These are phyloP conservation scores for Neurospora cerealis DNA, from an alignment of 495 filamentous ascomycete species.

Conservation along the genomic window DNA sequence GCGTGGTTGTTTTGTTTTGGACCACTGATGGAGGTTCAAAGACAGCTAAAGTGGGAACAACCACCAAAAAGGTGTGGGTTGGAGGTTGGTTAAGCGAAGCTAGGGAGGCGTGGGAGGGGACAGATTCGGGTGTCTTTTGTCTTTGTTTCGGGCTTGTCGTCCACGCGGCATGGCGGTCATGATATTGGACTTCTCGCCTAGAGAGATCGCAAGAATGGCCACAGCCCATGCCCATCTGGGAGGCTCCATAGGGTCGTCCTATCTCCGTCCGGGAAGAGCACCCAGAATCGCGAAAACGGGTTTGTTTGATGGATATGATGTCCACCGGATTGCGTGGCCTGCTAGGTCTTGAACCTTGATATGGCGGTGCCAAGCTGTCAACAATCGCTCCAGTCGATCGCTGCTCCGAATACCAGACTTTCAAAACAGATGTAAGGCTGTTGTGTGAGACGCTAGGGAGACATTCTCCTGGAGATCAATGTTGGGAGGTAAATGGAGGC, in stretches of 20 bases:
- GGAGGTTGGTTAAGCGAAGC: background rate
- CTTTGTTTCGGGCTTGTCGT: background rate
- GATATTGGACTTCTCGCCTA: background rate
- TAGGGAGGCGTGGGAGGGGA: background rate
- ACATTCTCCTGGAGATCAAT: background rate
- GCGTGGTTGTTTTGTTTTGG: background rate
- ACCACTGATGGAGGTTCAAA: background rate
- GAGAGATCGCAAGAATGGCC: background rate
- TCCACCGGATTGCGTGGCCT: background rate
- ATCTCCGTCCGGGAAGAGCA: background rate
- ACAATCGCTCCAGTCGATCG: background rate
- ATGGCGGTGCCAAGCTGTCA: background rate
- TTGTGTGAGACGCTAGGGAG: background rate
- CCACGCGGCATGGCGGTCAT: background rate
- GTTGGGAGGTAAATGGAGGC: background rate
- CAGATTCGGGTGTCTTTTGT: background rate
- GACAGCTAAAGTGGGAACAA: background rate
- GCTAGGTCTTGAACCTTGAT: background rate
- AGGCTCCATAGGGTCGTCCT: background rate
- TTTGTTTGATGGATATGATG: background rate
- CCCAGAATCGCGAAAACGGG: background rate
- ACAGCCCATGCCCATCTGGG: background rate
- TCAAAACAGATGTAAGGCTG: background rate
- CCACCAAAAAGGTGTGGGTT: background rate
- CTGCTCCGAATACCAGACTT: background rate